Evolutionary conservation across 1,139 yeast species (phyloP).

Genomic region (Hanseniaspora gamundiae): DNA sequence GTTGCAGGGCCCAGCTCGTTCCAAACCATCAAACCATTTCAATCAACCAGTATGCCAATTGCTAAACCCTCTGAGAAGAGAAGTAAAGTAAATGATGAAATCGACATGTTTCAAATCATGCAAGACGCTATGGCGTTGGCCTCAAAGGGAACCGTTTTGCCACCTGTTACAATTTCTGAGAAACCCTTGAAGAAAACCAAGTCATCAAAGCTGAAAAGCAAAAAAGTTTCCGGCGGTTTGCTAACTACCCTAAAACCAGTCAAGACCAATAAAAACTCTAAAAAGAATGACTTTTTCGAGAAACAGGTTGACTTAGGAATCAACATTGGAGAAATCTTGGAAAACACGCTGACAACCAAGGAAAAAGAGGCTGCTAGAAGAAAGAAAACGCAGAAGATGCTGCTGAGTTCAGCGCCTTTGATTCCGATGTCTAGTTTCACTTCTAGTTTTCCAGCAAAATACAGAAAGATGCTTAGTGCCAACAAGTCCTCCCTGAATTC

Average conservation of each 20-base stretch:
- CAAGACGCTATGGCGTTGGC: slow-evolving; percentile 8
- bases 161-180: neutral
- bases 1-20: neutral
- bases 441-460: slow-evolving; percentile 2
- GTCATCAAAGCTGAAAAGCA: neutral
- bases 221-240: neutral
- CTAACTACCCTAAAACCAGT: neutral
- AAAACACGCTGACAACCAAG: slow-evolving; percentile 1
- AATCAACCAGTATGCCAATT: neutral
- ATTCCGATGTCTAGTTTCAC: slow-evolving; percentile 2
- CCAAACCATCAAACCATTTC: neutral
- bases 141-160: slow-evolving; percentile 1
- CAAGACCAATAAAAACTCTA: neutral
- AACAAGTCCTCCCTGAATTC: neutral
- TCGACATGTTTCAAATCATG: slow-evolving; percentile 7
- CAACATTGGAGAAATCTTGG: slow-evolving; percentile 2
- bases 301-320: neutral
- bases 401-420: neutral
- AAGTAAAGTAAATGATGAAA: slow-evolving; percentile 5
- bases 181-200: neutral
- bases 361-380: neutral
- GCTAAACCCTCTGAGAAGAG: neutral
- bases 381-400: neutral
- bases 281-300: neutral
- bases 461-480: neutral